Evolutionary conservation across 306 rosid species (phyloP), one percentile per base, ranked within the genome.

Genomic region (Rubus idaeus): DNA sequence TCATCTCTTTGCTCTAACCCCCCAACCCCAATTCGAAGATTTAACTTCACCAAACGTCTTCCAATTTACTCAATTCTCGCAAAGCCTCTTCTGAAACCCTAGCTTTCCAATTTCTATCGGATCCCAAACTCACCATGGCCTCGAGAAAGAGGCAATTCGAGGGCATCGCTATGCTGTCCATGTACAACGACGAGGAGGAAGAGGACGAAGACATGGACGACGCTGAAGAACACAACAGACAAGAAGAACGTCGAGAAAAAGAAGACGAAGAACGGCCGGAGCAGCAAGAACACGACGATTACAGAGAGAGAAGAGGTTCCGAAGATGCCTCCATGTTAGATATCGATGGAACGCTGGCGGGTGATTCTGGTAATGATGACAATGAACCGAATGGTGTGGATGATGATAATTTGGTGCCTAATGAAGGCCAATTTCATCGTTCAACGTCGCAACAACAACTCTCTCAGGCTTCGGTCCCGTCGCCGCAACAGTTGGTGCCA

Each of bases 91-190:
- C 41, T 13, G 10, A 63, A 63, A 64, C 69, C 70, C 58, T 74
- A 60, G 51, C 3, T 26, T 46, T 50, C 57, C n/a, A 45, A 60
- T 17, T 30, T 5, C 16, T 0, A 12, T 56, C 75, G 5, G 21
- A 70, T 18, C 80, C 90, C 82, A 74, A 83, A 73, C 57, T 77
- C 80, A 6, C 44, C 80, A 40, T 90, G 97, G 90, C 91, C 12
- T 90, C 96, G 2, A 85, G 78, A 88, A 91, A 90, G 84, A 87
- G 83, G 64, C 90, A 89, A 83, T 79, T 88, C 12, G 96, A 92
- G 74, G 96, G 96, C 18, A 92, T 92, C 52, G 97, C 96, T 30
- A 72, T 92, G 69, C 70, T 92, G 18, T 92, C 97, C 79, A 87
- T 85, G 91, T 90, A 92, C 87, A 78, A 92, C 81, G 97, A 91